A percentile compares a stretch with the other conserved stretches of the same genome.
Conservation (phyloP, 2,329 filamentous ascomycete genomes). For the Nectriaceae sp. region DNA sequence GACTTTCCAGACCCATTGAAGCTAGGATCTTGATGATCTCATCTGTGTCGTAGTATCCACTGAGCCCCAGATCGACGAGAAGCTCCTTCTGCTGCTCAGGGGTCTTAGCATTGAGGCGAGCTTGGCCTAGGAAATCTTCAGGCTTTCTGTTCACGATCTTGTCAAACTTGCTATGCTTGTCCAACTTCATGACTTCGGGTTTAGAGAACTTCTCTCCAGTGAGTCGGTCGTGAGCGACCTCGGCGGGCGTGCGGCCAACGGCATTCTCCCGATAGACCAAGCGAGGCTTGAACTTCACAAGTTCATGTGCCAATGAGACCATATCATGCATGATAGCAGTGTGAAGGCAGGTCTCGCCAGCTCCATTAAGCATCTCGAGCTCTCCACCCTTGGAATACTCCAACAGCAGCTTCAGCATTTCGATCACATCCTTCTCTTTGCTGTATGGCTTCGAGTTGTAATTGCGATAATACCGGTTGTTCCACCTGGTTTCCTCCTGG, state of each 20-base stretch:
- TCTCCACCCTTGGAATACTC: constrained; percentile 58
- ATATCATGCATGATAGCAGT: constrained; percentile 46
- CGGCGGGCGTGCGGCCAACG: constrained; percentile 71
- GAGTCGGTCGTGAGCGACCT: constrained; percentile 62
- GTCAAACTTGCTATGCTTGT: not conserved
- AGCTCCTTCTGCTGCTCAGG: constrained; percentile 19
- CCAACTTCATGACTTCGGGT: constrained; percentile 8
- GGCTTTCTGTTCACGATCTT: constrained; percentile 6
- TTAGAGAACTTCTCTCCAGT: constrained; percentile 40
- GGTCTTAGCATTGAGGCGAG: constrained; percentile 12
- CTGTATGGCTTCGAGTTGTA: constrained; percentile 23
- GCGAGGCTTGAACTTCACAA: constrained; percentile 58
- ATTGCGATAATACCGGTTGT: constrained; percentile 12
- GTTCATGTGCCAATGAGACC: constrained; percentile 38
- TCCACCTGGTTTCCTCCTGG: constrained; percentile 7
- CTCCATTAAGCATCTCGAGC: constrained; percentile 60
- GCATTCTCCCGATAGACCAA: constrained; percentile 73
- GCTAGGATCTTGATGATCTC: constrained; percentile 28
- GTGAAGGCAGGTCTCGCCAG: constrained; percentile 68
- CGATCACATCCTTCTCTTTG: constrained; percentile 33
- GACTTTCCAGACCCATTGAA: constrained; percentile 27
- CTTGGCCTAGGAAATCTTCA: constrained; percentile 15
- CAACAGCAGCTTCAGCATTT: constrained; percentile 52
- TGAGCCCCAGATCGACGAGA: constrained; percentile 28
- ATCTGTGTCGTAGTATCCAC: constrained; percentile 28